Conservation (phyloP, 2,329 filamentous ascomycete genomes). For the Aspergillus sp. region DNA sequence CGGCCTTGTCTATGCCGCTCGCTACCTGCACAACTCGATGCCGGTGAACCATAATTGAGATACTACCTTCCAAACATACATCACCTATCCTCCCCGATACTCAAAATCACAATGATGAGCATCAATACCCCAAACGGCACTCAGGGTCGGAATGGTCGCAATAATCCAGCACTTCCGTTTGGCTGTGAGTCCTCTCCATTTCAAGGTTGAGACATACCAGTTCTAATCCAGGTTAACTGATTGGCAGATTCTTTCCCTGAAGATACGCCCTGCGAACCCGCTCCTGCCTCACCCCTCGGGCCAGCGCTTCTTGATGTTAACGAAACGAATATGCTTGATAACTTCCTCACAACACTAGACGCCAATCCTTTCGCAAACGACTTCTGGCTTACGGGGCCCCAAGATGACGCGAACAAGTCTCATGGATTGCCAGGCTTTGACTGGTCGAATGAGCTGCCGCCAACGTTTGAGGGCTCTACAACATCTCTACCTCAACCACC, state of each 20-base stretch:
- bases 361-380: conserved; percentile 39
- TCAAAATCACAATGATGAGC: conserved; percentile 10
- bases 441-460: conserved; percentile 56
- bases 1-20: conserved; percentile 22
- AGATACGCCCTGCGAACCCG: conserved; percentile 44
- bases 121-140: conserved; percentile 35
- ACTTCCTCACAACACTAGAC: conserved; percentile 45
- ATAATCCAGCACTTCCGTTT: conserved; percentile 61
- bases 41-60: conserved; percentile 11
- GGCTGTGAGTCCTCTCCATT: conserved; percentile 58
- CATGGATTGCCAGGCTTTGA: conserved; percentile 31
- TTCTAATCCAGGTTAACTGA: conserved; percentile 10
- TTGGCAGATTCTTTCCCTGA: conserved; percentile 33
- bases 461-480: conserved; percentile 64
- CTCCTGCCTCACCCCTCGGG: conserved; percentile 65
- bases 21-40: conserved; percentile 23
- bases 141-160: conserved; percentile 38
- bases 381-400: conserved; percentile 33
- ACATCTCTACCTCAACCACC: conserved; percentile 62
- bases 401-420: conserved; percentile 26
- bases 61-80: not conserved
- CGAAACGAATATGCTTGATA: conserved; percentile 56
- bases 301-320: conserved; percentile 63
- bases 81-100: conserved; percentile 1
- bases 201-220: not conserved